phyloP scores from a whole-genome alignment of 2,329 filamentous ascomycete species.

The Helicocarpus griseus region DNA sequence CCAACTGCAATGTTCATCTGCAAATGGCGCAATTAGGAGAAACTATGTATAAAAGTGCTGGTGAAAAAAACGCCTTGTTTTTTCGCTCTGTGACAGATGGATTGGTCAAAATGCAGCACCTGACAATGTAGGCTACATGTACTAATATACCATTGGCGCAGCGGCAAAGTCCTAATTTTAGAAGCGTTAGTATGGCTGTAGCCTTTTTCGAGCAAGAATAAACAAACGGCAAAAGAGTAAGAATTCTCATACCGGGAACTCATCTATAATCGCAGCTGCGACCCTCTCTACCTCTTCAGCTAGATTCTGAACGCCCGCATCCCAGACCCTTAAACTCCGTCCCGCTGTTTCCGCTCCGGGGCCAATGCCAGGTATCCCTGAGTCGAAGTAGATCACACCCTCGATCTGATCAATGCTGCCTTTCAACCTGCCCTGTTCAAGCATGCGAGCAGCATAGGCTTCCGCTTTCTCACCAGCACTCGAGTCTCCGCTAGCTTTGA shows the following conservation, averaged over 20 bases:
- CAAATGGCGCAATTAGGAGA: neutral
- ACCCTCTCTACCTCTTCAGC: slow-evolving; percentile 86
- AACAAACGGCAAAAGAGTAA: neutral
- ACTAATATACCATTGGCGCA: slow-evolving; percentile 27
- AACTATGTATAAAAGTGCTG: neutral
- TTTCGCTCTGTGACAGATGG: neutral
- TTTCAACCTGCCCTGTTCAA: slow-evolving; percentile 80
- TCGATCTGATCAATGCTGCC: slow-evolving; percentile 94
- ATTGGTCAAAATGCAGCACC: no score
- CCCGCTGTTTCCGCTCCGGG: slow-evolving; percentile 51
- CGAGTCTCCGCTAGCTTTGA: slow-evolving; percentile 44
- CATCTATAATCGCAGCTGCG: slow-evolving; percentile 67
- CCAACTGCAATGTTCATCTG: neutral
- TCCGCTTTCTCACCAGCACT: slow-evolving; percentile 65
- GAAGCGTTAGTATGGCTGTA: slow-evolving; percentile 7
- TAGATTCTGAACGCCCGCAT: slow-evolving; percentile 73
- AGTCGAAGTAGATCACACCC: slow-evolving; percentile 75
- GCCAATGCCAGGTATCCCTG: slow-evolving; percentile 56
- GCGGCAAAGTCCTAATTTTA: slow-evolving; percentile 23
- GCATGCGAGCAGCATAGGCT: slow-evolving; percentile 86
- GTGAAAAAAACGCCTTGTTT: neutral
- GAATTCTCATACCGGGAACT: slow-evolving; percentile 65
- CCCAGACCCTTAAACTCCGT: slow-evolving; percentile 74
- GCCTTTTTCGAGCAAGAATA: neutral
- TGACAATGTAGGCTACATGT: no score